These are phyloP conservation scores for Zygosaccharomyces pseudobailii DNA, from an alignment of 1,139 yeast genomes.

Conservation along the genomic window DNA sequence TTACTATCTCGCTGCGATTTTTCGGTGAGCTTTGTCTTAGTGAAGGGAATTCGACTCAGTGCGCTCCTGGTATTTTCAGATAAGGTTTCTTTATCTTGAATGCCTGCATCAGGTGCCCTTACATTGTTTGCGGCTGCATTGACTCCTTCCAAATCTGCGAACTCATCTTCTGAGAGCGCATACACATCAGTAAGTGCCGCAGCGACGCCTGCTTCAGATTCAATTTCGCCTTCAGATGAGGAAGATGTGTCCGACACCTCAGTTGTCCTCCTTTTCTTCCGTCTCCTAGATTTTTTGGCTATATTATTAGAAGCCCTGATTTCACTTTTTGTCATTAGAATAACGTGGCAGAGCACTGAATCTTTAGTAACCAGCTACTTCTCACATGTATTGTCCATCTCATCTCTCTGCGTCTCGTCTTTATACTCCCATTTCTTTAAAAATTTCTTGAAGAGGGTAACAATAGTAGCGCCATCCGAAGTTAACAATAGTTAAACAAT, in stretches of 20 bases:
- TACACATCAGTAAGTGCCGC: slow-evolving; percentile 26
- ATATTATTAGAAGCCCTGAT: slow-evolving; percentile 17
- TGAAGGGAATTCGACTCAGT: slow-evolving; percentile 26
- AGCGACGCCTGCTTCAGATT: slow-evolving; percentile 16
- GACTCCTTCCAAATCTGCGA: slow-evolving; percentile 11
- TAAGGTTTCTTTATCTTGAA: slow-evolving; percentile 11
- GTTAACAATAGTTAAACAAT: too few relatives aligned
- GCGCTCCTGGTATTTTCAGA: slow-evolving; percentile 21
- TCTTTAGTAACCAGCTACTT: too few relatives aligned
- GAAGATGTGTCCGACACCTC: slow-evolving; percentile 44
- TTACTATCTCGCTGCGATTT: slow-evolving; percentile 20
- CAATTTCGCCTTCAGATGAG: slow-evolving; percentile 25
- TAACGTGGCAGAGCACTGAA: not conserved
- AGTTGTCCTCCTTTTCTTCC: slow-evolving; percentile 80
- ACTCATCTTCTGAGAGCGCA: slow-evolving; percentile 43
- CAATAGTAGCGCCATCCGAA: not conserved
- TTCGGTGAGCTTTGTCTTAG: slow-evolving; percentile 28
- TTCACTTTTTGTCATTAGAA: slow-evolving; percentile 21
- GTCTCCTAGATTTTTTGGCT: slow-evolving; percentile 40
- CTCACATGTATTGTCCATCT: too few relatives aligned
- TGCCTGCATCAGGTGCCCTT: slow-evolving; percentile 2
- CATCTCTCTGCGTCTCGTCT: slow-evolving; percentile 9
- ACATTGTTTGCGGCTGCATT: slow-evolving; percentile 4
- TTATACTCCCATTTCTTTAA: not conserved
- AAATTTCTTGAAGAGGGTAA: slow-evolving; percentile 1